Base-by-base conservation (phyloP, 2,329 filamentous ascomycete species). In the Trichoderma brevicompactum region DNA sequence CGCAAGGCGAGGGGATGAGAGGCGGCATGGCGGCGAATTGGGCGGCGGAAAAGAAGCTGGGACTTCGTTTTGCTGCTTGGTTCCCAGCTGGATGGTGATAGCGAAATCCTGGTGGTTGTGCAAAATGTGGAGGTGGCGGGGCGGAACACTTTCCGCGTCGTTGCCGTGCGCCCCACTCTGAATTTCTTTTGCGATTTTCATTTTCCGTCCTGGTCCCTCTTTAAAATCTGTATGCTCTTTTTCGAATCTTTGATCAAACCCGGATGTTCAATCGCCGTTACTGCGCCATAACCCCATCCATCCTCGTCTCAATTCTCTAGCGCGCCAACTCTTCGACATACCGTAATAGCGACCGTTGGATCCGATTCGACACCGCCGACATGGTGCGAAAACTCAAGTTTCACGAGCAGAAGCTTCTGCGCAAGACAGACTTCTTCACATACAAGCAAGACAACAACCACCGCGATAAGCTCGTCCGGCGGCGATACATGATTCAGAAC, bases 331-430 rank as follows among this genome's bases (percentile, higher is more conserved):
- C 1, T 41, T 17, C 2, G 32, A 58, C 32, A 9, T 7, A 36
- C 5, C 5, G 12, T 1, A 13, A 15, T 13, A 50, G 23, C 17
- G 7, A 52, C 5, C 0, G 7, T 12, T 5, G n/a, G 1, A 5
- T 5, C n/a, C 38, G 34, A 28, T 28, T 10, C 38, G 38, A 9
- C 28, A 15, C 38, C 40, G 12, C 52, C 76, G 85, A 71, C 28
- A 98, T 98, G 95, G 92, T 96, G 71, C 90, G 95, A 73, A 93
- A 96, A 83, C 88, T 99, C 76, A 98, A 97, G 81, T 87, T 96
- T 80, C 94, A 97, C 80, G 95, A 99, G 88, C 88, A 95, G 77
- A 96, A 95, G 85, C 90, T 98, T 76, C 87, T 98, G 73, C 94
- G 94, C 76, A 87, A 86, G 79, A 93, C 95, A 79, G 94, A 99